Percentiles rank a stretch among this genome's conserved stretches.
These are phyloP conservation scores for Halophytophthora polymorphica DNA, from an alignment of 352 stramenopile genomes.

Conservation along the genomic window DNA sequence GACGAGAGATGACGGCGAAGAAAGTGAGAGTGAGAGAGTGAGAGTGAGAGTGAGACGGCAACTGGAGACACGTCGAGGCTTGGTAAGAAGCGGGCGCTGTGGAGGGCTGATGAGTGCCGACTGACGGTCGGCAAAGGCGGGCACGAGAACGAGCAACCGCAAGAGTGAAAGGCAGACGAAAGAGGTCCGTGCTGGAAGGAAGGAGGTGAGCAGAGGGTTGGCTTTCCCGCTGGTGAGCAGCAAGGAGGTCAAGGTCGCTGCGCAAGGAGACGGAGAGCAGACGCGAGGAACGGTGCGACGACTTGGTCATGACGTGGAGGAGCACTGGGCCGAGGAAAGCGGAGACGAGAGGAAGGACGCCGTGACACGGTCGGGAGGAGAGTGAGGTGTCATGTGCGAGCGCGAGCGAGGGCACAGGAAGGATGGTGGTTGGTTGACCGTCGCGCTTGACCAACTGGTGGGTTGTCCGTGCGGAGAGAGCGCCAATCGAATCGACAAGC, in stretches of 20 bases:
- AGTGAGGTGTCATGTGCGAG: not conserved
- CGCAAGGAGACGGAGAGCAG: not conserved
- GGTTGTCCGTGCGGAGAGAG: too few species aligned
- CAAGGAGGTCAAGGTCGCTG: conserved; percentile 2
- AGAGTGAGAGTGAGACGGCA: not conserved
- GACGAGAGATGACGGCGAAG: not conserved
- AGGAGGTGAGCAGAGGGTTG: conserved; percentile 1
- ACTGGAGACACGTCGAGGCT: too few species aligned
- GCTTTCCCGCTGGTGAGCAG: not conserved
- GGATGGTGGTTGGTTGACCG: not conserved
- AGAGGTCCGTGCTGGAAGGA: not conserved
- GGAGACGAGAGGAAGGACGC: not conserved
- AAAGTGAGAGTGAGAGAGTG: conserved; percentile 4
- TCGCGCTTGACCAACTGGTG: too few species aligned
- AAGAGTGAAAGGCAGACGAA: too few species aligned
- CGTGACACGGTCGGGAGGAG: not conserved
- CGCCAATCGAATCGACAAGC: too few species aligned
- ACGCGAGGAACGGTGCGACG: not conserved
- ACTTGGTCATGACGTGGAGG: not conserved
- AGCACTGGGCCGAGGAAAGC: not conserved
- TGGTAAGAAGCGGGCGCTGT: too few species aligned
- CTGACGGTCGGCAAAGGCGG: too few species aligned
- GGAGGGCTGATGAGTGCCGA: too few species aligned
- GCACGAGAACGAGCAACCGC: too few species aligned
- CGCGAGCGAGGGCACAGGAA: too few species aligned